Base-by-base conservation (phyloP, 2,329 filamentous ascomycete species). In the Beauveria rudraprayagi region DNA sequence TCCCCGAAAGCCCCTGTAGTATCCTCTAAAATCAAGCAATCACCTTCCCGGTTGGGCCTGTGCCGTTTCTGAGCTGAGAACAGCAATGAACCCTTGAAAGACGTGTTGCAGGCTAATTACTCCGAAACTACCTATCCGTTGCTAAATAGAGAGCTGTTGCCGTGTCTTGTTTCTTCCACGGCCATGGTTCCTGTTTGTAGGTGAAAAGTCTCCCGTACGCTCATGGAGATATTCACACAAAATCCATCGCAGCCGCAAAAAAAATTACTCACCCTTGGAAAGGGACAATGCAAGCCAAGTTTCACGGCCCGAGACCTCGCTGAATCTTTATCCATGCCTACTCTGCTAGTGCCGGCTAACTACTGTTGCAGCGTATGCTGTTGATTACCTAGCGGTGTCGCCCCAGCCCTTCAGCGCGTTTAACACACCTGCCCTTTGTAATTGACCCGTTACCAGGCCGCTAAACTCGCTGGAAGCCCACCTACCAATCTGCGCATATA, bases 1-100 rank as follows among this genome's bases (percentile, higher is more conserved):
- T 30, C 17, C 24, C 26, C 16, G 22, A 8, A 24, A 16, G 9
- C 48, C 26, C 16, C 17, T 10, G 48, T 9, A 50, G 30, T 30
- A 26, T 17, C 24, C 47, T 30, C 24, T 30, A n/a, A 34, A 52
- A n/a, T 52, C 50, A 16, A 30, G 30, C 14, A 24, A 40, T 10
- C 28, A 57, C 55, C 55, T 56, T 56, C 54, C 54, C 5, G 3
- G 55, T 57, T 47, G 19, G 55, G 55, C 55, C n/a, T 57, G 40
- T 26, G 40, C 40, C 53, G 40, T 44, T 28, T 16, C 28, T 17
- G 28, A 46, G 43, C 55, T 41, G 44, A 48, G 55, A 56, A 56
- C 47, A 56, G 54, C 24, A 56, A 22, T 28, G 17, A 56, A 47
- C 24, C 41, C 41, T 19, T 6, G 41, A 14, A 44, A 14, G 19